These are phyloP conservation scores for Geosmithia flava DNA, from an alignment of 2,329 filamentous ascomycete species.

Conservation along the genomic window DNA sequence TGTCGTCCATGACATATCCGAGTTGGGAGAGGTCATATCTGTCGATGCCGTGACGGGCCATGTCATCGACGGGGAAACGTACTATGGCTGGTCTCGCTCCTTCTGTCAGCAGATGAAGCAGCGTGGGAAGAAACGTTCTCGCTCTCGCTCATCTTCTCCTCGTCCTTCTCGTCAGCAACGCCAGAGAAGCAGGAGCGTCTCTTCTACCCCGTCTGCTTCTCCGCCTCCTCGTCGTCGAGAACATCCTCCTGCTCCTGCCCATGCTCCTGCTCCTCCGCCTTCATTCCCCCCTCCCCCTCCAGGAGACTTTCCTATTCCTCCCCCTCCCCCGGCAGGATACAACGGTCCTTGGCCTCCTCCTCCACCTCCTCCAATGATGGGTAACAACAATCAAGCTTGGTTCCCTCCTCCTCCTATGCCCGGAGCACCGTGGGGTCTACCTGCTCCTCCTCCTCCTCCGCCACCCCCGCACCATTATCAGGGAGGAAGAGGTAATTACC, in stretches of 20 bases:
- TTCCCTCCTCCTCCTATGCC: neutral
- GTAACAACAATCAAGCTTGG: neutral
- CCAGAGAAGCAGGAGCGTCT: neutral
- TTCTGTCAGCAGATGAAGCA: constrained; percentile 76
- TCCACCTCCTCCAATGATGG: constrained; percentile 12
- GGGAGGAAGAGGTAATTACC: neutral
- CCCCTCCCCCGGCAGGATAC: constrained; percentile 24
- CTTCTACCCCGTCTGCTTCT: constrained; percentile 8
- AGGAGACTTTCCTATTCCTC: constrained; percentile 17
- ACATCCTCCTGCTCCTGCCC: constrained; percentile 1
- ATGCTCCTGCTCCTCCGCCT: constrained; percentile 8
- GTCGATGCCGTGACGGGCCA: constrained; percentile 56
- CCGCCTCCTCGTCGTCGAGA: constrained; percentile 1
- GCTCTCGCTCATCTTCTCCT: no score
- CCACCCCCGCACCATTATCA: constrained; percentile 4
- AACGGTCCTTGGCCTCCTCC: constrained; percentile 28
- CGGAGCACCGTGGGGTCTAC: neutral
- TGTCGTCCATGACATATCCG: constrained; percentile 44
- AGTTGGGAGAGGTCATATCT: constrained; percentile 58
- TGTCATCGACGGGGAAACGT: constrained; percentile 55
- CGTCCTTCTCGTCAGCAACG: no score
- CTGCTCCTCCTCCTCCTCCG: constrained; percentile 9
- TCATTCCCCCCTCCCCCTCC: constrained; percentile 9
- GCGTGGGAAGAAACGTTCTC: constrained; percentile 23
- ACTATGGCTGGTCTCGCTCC: constrained; percentile 75